Conservation (phyloP, 306 rosid genomes). For the Canavalia gladiata region DNA sequence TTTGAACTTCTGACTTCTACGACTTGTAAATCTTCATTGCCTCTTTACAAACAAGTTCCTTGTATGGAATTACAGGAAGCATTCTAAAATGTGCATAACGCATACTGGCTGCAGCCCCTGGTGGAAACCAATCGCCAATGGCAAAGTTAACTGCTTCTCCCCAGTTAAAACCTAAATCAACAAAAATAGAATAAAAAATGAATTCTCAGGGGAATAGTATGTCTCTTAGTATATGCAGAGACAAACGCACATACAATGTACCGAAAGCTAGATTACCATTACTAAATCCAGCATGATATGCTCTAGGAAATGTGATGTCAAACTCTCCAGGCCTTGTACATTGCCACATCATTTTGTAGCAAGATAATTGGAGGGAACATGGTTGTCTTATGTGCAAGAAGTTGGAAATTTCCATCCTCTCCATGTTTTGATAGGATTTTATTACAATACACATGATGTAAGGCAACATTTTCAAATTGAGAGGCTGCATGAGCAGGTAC, state of each 20-base stretch:
- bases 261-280: conserved; percentile 27
- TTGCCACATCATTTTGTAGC: conserved; percentile 51
- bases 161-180: conserved; percentile 56
- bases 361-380: conserved; percentile 53
- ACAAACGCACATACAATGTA: background rate
- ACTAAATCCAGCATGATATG: conserved; percentile 26
- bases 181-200: background rate
- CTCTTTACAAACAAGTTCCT: conserved; percentile 60
- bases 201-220: too few relatives aligned
- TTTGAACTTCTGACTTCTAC: conserved; percentile 15
- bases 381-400: conserved; percentile 53
- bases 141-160: conserved; percentile 59
- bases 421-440: conserved; percentile 33
- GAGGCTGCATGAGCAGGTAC: conserved; percentile 52
- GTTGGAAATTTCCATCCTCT: conserved; percentile 42
- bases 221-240: background rate
- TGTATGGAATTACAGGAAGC: conserved; percentile 51
- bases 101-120: conserved; percentile 48
- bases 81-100: conserved; percentile 49
- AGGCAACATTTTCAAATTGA: conserved; percentile 47
- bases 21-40: conserved; percentile 52
- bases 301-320: conserved; percentile 55
- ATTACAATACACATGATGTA: conserved; percentile 40
- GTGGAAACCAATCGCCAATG: conserved; percentile 53
- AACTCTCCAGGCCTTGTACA: conserved; percentile 60